A percentile compares a stretch with the other conserved stretches of the same genome.
Conservation (phyloP, 2,329 filamentous ascomycete species). For the Fusarium devonianum region DNA sequence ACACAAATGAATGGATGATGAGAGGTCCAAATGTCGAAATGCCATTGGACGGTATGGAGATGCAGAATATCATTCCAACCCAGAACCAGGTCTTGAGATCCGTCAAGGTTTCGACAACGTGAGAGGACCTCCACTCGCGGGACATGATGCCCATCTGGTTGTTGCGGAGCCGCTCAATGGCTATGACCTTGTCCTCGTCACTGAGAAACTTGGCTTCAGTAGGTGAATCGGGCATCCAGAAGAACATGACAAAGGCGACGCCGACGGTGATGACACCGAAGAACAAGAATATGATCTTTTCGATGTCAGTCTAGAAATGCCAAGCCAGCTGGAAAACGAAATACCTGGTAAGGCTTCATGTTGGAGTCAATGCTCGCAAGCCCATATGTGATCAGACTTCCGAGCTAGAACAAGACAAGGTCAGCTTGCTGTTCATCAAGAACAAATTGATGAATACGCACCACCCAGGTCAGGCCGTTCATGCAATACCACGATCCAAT, state of each 20-base stretch:
- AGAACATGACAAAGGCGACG: conserved; percentile 54
- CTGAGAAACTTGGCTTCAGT: conserved; percentile 59
- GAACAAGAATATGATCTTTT: conserved; percentile 59
- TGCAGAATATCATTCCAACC: conserved; percentile 61
- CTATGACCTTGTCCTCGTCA: conserved; percentile 59
- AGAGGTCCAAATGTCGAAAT: conserved; percentile 66
- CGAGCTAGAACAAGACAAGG: conserved; percentile 46
- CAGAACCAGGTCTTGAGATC: conserved; percentile 69
- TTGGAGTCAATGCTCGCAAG: conserved; percentile 62
- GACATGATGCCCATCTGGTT: conserved; percentile 64
- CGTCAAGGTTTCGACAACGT: conserved; percentile 60
- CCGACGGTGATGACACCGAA: conserved; percentile 60
- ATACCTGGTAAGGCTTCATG: conserved; percentile 57
- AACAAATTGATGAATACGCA: conserved; percentile 29
- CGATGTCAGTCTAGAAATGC: background rate
- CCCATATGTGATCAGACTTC: conserved; percentile 64
- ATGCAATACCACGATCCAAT: conserved; percentile 67
- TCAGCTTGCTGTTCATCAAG: background rate
- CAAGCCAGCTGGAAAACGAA: rapidly evolving
- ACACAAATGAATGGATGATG: conserved; percentile 67
- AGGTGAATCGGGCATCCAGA: conserved; percentile 58
- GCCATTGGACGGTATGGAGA: conserved; percentile 65
- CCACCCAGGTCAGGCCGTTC: conserved; percentile 65
- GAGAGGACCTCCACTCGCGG: conserved; percentile 59
- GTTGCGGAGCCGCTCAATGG: conserved; percentile 60